phyloP scores from a whole-genome alignment of 108 stramenopile genomes.

The Epipyxis sp. region DNA sequence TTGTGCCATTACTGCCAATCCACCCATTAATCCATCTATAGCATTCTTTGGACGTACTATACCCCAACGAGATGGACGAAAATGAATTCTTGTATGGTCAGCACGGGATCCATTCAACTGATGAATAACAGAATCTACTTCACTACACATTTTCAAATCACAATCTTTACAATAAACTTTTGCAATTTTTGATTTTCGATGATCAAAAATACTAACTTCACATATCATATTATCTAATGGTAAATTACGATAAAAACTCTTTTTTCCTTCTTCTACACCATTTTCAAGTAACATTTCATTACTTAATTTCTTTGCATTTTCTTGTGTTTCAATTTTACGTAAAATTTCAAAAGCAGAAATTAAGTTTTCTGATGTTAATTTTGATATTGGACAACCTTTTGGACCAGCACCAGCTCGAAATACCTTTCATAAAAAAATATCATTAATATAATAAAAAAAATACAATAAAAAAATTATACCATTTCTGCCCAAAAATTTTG shows the following conservation, averaged over 20 bases:
- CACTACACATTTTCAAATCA: conserved; percentile 38
- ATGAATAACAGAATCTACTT: too few species aligned
- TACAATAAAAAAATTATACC: too few species aligned
- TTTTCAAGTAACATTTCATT: conserved; percentile 12
- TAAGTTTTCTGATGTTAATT: background rate
- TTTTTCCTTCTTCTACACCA: conserved; percentile 26
- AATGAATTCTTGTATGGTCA: too few species aligned
- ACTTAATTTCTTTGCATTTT: background rate
- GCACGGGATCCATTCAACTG: too few species aligned
- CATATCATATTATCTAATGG: conserved; percentile 43
- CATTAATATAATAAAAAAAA: too few species aligned
- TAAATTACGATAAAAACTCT: conserved; percentile 35
- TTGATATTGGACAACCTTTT: background rate
- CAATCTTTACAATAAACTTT: conserved; percentile 22
- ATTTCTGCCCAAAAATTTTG: conserved; percentile 42
- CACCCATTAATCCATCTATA: too few species aligned
- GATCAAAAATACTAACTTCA: conserved; percentile 31
- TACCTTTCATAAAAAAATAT: too few species aligned
- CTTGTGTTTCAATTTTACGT: background rate
- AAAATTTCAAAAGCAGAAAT: background rate
- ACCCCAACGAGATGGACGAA: too few species aligned
- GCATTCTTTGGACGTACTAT: too few species aligned
- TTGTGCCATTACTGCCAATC: too few species aligned
- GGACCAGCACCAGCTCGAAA: too few species aligned
- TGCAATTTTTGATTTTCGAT: background rate